These are phyloP conservation scores for Camelina hispida DNA, from an alignment of 345 rosid genomes.

Conservation along the genomic window DNA sequence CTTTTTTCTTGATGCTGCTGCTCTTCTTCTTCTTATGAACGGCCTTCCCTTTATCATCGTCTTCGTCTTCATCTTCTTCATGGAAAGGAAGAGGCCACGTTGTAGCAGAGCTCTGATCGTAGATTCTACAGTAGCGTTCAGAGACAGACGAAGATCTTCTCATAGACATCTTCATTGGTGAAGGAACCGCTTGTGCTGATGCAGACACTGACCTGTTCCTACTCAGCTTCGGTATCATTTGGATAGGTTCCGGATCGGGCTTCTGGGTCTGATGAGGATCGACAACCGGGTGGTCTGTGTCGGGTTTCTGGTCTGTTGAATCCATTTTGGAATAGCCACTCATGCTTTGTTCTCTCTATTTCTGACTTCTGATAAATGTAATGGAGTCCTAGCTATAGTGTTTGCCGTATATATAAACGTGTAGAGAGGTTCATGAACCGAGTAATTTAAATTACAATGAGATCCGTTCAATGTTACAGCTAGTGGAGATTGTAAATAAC, in stretches of 20 bases:
- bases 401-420: slow-evolving; percentile 13
- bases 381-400: not conserved
- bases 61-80: slow-evolving; percentile 47
- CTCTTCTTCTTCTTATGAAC: slow-evolving; percentile 48
- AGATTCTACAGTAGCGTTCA: slow-evolving; percentile 81
- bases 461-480: slow-evolving; percentile 36
- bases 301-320: slow-evolving; percentile 12
- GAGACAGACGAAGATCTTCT: slow-evolving; percentile 83
- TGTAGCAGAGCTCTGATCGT: slow-evolving; percentile 62
- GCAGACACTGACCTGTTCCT: slow-evolving; percentile 67
- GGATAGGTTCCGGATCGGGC: slow-evolving; percentile 26
- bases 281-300: slow-evolving; percentile 16
- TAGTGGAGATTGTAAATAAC: slow-evolving; percentile 33
- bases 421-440: slow-evolving; percentile 36
- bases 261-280: slow-evolving; percentile 27
- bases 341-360: slow-evolving; percentile 19
- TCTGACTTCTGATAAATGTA: not conserved
- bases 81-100: slow-evolving; percentile 51
- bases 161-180: slow-evolving; percentile 66
- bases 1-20: slow-evolving; percentile 43
- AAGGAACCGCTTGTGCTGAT: slow-evolving; percentile 48
- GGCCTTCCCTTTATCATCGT: slow-evolving; percentile 31
- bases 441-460: slow-evolving; percentile 26
- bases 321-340: slow-evolving; percentile 47
- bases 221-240: slow-evolving; percentile 45